Evolutionary conservation across 352 stramenopile genomes (phyloP), one percentile per base, ranked within the genome.

Genomic region (Globisporangium echinulatum): DNA sequence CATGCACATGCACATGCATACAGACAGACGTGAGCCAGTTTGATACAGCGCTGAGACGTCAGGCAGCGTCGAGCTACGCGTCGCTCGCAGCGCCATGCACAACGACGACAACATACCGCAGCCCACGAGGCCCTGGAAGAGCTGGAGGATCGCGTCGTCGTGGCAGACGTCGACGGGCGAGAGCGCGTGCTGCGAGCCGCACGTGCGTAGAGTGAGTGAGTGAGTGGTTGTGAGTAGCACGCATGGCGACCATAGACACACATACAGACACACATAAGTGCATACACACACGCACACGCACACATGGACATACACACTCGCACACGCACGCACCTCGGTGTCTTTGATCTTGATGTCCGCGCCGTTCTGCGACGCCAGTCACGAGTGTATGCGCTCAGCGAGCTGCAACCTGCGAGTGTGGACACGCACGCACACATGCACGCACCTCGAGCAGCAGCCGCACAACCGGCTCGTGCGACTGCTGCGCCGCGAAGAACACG

Each of bases 401-500:
- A 33, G 25, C 25, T 33, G 25, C 25, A 33, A 3, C 25, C 25
- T 33, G 25, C 25, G 25, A n/a, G 43, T 60, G 36, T 55, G 38
- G 9, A 43, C 25, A 33, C 2, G 25, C 25, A 33, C 25, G 25
- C 25, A 43, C 49, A 33, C 38, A 7, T 1, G 8, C 25, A 37
- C 11, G 11, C 52, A 86, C 81, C 73, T 89, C 65, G 4, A 91
- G 60, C 7, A 91, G 54, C 5, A 87, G 51, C 14, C 72, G 52
- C 46, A 85, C 75, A 2, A 86, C 76, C 4, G 57, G 51, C 4
- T 64, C 15, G 14, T 71, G 70, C 3, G 75, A 79, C 64, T 91
- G 79, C 60, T 91, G 82, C 3, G 70, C 63, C 1, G 81, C 83
- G n/a, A 85, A 81, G 62, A 91, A 91, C 14, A 91, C 55, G 36